A percentile compares a stretch with the other conserved stretches of the same genome.
These are phyloP conservation scores for Collybia mongolica DNA, from an alignment of 768 basidiomycete genomes.

Conservation along the genomic window DNA sequence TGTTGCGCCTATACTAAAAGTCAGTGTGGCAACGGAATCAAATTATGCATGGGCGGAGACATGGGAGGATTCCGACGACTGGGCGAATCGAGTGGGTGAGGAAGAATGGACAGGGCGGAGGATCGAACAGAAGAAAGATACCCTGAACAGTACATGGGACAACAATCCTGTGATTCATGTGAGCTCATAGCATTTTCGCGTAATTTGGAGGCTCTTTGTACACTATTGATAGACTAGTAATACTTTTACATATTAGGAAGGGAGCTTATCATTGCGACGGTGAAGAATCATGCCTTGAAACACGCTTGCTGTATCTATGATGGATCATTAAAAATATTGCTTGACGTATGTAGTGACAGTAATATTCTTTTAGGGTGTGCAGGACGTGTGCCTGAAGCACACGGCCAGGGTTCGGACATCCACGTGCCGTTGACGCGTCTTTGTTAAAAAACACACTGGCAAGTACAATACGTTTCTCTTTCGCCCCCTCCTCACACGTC, in stretches of 20 bases:
- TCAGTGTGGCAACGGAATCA: slow-evolving; percentile 6
- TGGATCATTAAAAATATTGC: too few relatives aligned
- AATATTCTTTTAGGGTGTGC: too few relatives aligned
- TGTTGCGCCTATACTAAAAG: slow-evolving; percentile 9
- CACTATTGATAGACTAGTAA: too few relatives aligned
- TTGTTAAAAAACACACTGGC: neutral
- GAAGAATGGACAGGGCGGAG: slow-evolving; percentile 46
- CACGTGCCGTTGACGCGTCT: slow-evolving; percentile 4
- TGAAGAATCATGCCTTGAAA: too few relatives aligned
- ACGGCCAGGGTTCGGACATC: neutral
- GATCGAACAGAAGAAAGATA: slow-evolving; percentile 34
- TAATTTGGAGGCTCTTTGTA: too few relatives aligned
- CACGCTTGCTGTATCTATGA: too few relatives aligned
- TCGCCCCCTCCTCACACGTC: too few relatives aligned
- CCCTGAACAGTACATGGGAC: slow-evolving; percentile 23
- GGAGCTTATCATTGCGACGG: too few relatives aligned
- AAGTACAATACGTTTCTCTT: too few relatives aligned
- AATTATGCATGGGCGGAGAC: slow-evolving; percentile 46
- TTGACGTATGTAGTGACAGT: too few relatives aligned
- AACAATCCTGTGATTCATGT: slow-evolving; percentile 11
- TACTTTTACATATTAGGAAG: too few relatives aligned
- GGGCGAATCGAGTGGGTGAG: slow-evolving; percentile 46
- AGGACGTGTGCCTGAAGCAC: too few relatives aligned
- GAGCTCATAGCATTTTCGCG: slow-evolving; percentile 10
- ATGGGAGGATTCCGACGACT: slow-evolving; percentile 52